Percentiles rank a stretch among this genome's conserved stretches.
Conservation (phyloP, 176 grass and related monocot species). For the Chrysopogon serrulatus region DNA sequence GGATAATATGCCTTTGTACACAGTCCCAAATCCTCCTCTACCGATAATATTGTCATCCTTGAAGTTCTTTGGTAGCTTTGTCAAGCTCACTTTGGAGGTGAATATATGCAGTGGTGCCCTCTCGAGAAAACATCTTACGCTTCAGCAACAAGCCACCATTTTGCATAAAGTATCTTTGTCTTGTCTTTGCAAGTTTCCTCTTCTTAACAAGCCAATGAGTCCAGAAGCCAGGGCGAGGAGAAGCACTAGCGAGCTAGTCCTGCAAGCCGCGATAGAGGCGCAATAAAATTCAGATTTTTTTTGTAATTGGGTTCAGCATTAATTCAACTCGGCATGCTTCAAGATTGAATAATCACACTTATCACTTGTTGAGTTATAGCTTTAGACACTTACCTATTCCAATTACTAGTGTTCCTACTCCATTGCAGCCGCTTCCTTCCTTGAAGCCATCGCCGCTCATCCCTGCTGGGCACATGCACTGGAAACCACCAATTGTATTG, state of each 20-base stretch:
- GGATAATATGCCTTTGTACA: constrained; percentile 48
- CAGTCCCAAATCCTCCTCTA: constrained; percentile 56
- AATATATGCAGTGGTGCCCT: constrained; percentile 41
- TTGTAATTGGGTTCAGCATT: neutral
- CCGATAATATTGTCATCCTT: constrained; percentile 36
- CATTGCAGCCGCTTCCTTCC: constrained; percentile 36
- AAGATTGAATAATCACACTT: neutral
- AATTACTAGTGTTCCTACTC: constrained; percentile 3
- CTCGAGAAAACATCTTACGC: constrained; percentile 39
- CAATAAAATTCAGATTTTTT: neutral
- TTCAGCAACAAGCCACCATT: constrained; percentile 55
- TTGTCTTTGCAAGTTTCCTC: constrained; percentile 22
- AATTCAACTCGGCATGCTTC: neutral
- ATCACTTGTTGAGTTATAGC: neutral
- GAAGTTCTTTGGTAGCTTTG: constrained; percentile 48
- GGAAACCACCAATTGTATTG: constrained; percentile 14
- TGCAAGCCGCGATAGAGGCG: neutral
- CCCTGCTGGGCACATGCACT: constrained; percentile 40
- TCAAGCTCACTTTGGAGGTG: constrained; percentile 39
- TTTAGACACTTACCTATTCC: constrained; percentile 27
- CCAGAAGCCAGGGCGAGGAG: constrained; percentile 27
- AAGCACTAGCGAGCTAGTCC: constrained; percentile 36
- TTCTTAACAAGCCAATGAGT: constrained; percentile 39
- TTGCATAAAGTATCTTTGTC: constrained; percentile 36
- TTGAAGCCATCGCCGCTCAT: constrained; percentile 32